phyloP scores from a whole-genome alignment of 805 yeast genomes.

The Ogataea nonfermentans region DNA sequence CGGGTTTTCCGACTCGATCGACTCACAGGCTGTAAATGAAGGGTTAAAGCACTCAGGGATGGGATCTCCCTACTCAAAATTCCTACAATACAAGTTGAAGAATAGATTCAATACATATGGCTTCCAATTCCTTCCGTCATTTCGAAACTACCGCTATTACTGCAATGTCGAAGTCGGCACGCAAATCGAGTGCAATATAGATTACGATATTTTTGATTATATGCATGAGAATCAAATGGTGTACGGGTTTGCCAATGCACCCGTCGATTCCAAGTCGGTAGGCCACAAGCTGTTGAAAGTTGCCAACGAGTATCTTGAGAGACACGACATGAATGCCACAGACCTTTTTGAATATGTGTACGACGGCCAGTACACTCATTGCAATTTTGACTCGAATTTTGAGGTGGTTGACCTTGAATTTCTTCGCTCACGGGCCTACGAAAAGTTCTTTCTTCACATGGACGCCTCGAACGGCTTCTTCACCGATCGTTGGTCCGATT shows the following conservation, averaged over 20 bases:
- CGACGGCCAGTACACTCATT: slow-evolving; percentile 25
- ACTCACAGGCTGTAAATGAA: slow-evolving; percentile 52
- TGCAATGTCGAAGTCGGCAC: slow-evolving; percentile 60
- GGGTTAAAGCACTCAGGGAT: slow-evolving; percentile 33
- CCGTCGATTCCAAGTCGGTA: slow-evolving; percentile 24
- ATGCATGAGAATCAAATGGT: slow-evolving; percentile 39
- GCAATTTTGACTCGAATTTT: slow-evolving; percentile 62
- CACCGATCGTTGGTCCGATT: slow-evolving; percentile 61
- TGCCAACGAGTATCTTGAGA: slow-evolving; percentile 43
- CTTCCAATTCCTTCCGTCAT: slow-evolving; percentile 43
- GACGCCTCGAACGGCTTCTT: slow-evolving; percentile 53
- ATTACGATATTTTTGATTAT: slow-evolving; percentile 49
- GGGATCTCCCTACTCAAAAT: slow-evolving; percentile 31
- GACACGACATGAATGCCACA: slow-evolving; percentile 39
- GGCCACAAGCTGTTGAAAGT: slow-evolving; percentile 38
- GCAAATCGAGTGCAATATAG: slow-evolving; percentile 51
- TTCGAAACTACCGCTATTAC: slow-evolving; percentile 49
- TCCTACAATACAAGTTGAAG: slow-evolving; percentile 47
- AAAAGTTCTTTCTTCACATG: slow-evolving; percentile 42
- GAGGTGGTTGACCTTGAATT: slow-evolving; percentile 54
- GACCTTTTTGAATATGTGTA: slow-evolving; percentile 14
- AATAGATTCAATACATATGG: slow-evolving; percentile 52
- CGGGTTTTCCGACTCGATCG: slow-evolving; percentile 70
- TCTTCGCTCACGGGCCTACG: slow-evolving; percentile 46
- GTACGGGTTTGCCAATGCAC: slow-evolving; percentile 43